These are phyloP conservation scores for Starmerella floris DNA, from an alignment of 805 yeast genomes.

Conservation along the genomic window DNA sequence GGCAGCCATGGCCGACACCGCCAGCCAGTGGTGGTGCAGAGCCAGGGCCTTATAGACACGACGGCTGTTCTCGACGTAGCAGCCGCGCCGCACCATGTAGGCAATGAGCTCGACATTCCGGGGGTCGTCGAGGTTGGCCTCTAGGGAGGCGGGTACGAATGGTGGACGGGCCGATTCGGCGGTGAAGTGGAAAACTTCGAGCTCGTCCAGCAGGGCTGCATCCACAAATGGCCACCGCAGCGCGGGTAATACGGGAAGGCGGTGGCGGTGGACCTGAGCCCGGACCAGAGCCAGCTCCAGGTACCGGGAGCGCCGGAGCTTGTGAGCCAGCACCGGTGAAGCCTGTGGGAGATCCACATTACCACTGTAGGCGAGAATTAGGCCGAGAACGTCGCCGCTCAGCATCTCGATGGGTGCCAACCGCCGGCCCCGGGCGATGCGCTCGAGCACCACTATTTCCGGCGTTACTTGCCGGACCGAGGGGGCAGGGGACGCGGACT, in stretches of 20 bases:
- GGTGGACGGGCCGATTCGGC: conserved; percentile 23
- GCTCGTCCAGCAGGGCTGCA: conserved; percentile 28
- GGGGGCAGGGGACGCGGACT: background rate
- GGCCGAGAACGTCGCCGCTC: conserved; percentile 34
- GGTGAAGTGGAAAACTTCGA: conserved; percentile 52
- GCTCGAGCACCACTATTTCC: background rate
- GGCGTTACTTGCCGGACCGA: background rate
- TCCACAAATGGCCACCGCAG: conserved; percentile 22
- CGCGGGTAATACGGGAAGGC: conserved; percentile 6
- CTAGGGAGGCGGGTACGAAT: conserved; percentile 72
- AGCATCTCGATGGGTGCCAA: conserved; percentile 21
- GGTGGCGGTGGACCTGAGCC: conserved; percentile 5
- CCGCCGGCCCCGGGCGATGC: background rate
- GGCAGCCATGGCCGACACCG: conserved; percentile 8
- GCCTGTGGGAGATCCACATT: conserved; percentile 30
- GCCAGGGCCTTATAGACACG: conserved; percentile 8
- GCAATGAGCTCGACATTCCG: conserved; percentile 18
- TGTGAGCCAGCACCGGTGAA: conserved; percentile 24
- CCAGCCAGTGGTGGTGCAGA: background rate
- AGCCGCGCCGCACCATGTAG: conserved; percentile 21
- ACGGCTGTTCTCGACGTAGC: conserved; percentile 12
- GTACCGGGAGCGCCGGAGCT: conserved; percentile 23
- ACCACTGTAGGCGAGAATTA: conserved; percentile 32
- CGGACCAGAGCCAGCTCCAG: conserved; percentile 20
- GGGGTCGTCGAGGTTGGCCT: conserved; percentile 26